Evolutionary conservation across 306 rosid genomes (phyloP).

Genomic region (Alnus glutinosa): DNA sequence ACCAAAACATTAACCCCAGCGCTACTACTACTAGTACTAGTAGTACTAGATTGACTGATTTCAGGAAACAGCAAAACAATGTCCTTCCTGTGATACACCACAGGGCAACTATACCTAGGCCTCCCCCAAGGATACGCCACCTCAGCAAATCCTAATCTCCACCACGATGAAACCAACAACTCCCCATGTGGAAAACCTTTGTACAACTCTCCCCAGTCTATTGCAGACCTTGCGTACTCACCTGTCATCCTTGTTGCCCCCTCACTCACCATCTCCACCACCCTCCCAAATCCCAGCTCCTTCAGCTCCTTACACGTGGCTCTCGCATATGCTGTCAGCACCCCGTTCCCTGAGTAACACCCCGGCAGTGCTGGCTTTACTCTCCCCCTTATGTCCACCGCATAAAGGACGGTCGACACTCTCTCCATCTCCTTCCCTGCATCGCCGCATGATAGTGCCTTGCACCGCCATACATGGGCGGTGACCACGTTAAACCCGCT

Average conservation of each 20-base stretch:
- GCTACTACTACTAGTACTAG: no score
- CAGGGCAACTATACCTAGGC: constrained; percentile 69
- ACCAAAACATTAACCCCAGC: constrained; percentile 50
- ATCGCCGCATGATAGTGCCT: constrained; percentile 43
- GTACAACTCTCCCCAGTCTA: constrained; percentile 72
- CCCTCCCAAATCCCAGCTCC: constrained; percentile 31
- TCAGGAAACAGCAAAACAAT: constrained; percentile 67
- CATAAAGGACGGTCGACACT: constrained; percentile 55
- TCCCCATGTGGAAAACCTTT: constrained; percentile 73
- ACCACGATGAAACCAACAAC: constrained; percentile 78
- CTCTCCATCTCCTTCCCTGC: constrained; percentile 21
- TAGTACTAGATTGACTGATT: no score
- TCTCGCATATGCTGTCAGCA: constrained; percentile 46
- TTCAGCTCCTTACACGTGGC: constrained; percentile 43
- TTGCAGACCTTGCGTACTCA: constrained; percentile 61
- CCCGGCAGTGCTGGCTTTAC: constrained; percentile 49
- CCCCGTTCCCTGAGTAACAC: constrained; percentile 51
- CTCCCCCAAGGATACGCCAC: constrained; percentile 88
- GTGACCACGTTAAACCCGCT: constrained; percentile 60
- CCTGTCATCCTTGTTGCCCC: constrained; percentile 60
- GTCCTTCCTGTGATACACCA: constrained; percentile 59
- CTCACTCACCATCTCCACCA: constrained; percentile 60
- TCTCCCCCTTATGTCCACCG: constrained; percentile 55
- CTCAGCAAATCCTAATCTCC: constrained; percentile 68
- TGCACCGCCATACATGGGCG: constrained; percentile 69